Base-by-base conservation (phyloP, 805 yeast genomes). In the Yarrowia phangngaensis region DNA sequence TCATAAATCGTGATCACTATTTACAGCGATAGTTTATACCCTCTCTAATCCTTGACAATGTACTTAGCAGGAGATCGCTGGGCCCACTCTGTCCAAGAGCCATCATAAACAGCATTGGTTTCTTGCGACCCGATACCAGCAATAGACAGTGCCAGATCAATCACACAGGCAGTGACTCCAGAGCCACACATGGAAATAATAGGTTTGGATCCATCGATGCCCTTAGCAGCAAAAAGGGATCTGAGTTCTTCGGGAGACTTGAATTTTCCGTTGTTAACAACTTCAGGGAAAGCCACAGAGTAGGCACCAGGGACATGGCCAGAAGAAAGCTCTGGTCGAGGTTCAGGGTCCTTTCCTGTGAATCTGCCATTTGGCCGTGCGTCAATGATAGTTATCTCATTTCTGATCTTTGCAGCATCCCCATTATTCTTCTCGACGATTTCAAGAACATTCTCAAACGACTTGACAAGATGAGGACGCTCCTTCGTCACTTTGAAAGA, bases 181-280 rank as follows among this genome's bases (percentile, higher is more conserved):
- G 97, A 82, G 20, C 97, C 98, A 63, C 98, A 92, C 85, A 85
- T 79, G 29, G 83, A 84, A 41, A 92, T 78, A 14, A 84, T 78
- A 9, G 86, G 89, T 58, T 82, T 81, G 13, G 70, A 64, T 4
- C 62, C 60, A 51, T 69, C 69, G 8, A 68, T 57, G 3, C 68
- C 67, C 30, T 73, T 63, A 31, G 65, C 67, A 7, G 70, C 60
- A 55, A 88, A 74, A 8, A 78, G 62, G 12, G 65, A 59, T 6
- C 61, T 52, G 28, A 90, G 60, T 33, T 74, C 77, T 8, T 63
- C 68, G 7, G 68, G 60, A 2, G 74, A 58, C 58, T 72, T 73
- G 68, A 74, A 83, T 52, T 68, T 51, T 4, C 65, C 70, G 14
- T 55, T 62, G 28, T 75, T 74, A 1, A 88, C 74, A 12, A 56